Evolutionary conservation across 148 eudicot genomes (phyloP), one percentile per base, ranked within the genome.

Genomic region (Amaranthus palmeri): DNA sequence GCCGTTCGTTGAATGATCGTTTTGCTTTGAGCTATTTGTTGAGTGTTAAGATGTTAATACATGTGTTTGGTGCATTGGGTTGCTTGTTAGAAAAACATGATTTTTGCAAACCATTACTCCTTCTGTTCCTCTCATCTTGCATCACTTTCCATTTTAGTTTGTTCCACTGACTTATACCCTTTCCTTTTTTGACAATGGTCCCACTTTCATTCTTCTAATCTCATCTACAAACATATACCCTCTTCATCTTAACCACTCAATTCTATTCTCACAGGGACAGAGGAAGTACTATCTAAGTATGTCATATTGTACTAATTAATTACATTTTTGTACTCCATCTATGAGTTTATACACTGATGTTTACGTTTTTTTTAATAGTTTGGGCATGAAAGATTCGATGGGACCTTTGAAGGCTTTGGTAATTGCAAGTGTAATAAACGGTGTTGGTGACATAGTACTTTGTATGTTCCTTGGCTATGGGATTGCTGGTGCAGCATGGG

Each of bases 401-500:
- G 97, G 99, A 52, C 99, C 97, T 70, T 87, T 96, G 77, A 92
- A 96, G 92, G 99, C 97, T 79, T 80, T 96, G 83, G 87, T 90
- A 67, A 84, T 82, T 78, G 97, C 97, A 36, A 92, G 93, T 75
- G 87, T 78, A 52, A 83, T 95, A 51, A 95, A 92, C 77, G 89
- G 85, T 53, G 62, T 88, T 67, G 99, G 99, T 76, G 93, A 88
- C 74, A 76, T 92, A 54, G 79, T 86, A 70, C 83, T 92, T 13
- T 95, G 99, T 86, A 67, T 79, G 59, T 84, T 74, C 80, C 78
- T 92, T 53, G 89, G 86, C 66, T 92, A 84, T 15, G 96, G 97
- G 69, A 95, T 95, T 68, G 96, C 92, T 69, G 99, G 97, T 78
- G 99, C 99, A 61, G 99, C 97, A 66, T 95, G 99, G 99, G 99